These are phyloP conservation scores for Ophiocordyceps polyrhachis-furcata DNA, from an alignment of 2,329 filamentous ascomycete genomes.

Conservation along the genomic window DNA sequence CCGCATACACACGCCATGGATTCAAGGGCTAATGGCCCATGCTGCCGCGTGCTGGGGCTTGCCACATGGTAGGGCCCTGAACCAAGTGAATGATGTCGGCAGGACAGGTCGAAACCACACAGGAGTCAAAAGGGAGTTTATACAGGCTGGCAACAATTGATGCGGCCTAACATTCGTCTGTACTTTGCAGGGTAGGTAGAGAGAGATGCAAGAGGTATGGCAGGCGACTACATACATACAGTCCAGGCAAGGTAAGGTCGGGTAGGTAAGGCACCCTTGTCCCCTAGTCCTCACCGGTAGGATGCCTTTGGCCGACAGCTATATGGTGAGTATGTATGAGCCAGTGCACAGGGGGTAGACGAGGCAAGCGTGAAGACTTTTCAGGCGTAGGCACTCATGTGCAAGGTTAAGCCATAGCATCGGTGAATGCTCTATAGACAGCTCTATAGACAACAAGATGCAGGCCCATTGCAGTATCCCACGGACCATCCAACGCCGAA, in stretches of 20 bases:
- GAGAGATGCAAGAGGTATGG: slow-evolving; percentile 1
- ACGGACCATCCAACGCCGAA: slow-evolving; percentile 15
- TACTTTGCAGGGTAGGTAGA: slow-evolving; percentile 4
- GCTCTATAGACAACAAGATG: slow-evolving; percentile 13
- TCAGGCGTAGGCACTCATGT: neutral
- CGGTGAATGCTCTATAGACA: neutral
- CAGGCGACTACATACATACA: slow-evolving; percentile 2
- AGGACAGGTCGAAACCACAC: neutral
- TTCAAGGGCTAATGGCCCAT: neutral
- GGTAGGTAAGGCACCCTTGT: slow-evolving; percentile 29
- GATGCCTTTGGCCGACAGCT: neutral
- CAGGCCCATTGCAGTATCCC: slow-evolving; percentile 8
- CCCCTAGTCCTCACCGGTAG: slow-evolving; percentile 13
- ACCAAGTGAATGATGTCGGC: neutral
- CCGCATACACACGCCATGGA: no score
- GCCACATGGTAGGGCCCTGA: neutral
- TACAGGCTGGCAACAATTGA: slow-evolving; percentile 1
- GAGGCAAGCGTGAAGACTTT: neutral
- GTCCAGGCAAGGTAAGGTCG: slow-evolving; percentile 29
- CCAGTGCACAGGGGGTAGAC: neutral
- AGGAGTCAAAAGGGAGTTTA: neutral
- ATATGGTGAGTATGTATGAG: neutral
- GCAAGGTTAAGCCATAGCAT: neutral
- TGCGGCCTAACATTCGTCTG: slow-evolving; percentile 1
- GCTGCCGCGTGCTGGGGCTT: neutral